Evolutionary conservation across 2,329 filamentous ascomycete species (phyloP).

Genomic region (Monosporascus sp.): DNA sequence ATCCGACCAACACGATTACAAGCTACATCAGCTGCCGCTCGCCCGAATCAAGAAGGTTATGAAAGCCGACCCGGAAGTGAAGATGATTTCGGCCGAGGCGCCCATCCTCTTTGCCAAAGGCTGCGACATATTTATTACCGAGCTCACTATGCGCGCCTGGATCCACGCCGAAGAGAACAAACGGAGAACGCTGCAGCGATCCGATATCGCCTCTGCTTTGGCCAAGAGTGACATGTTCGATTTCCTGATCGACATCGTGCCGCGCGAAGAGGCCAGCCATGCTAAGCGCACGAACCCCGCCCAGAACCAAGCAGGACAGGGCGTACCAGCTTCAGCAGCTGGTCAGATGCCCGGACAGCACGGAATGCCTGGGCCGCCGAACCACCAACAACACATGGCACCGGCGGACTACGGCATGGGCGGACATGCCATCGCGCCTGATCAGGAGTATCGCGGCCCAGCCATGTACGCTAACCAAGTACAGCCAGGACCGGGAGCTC

Average conservation of each 20-base stretch:
- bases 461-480: constrained; percentile 80
- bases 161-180: constrained; percentile 99
- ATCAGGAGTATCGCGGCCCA: constrained; percentile 75
- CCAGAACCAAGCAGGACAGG: constrained; percentile 39
- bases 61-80: constrained; percentile 98
- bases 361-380: constrained; percentile 47
- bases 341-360: constrained; percentile 49
- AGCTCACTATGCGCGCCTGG: constrained; percentile 98
- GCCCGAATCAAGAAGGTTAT: constrained; percentile 99
- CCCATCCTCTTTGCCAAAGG: constrained; percentile 97
- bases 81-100: constrained; percentile 99
- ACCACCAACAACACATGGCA: constrained; percentile 45
- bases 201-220: constrained; percentile 91
- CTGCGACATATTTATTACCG: constrained; percentile 98
- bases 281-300: constrained; percentile 65
- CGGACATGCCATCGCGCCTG: constrained; percentile 58
- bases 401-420: constrained; percentile 57
- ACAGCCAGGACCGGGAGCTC: constrained; percentile 63
- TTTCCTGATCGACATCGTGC: constrained; percentile 98
- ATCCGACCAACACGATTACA: constrained; percentile 94
- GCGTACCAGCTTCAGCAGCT: constrained; percentile 38
- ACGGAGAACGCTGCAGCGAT: constrained; percentile 86
- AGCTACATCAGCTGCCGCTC: constrained; percentile 90
- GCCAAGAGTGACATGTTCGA: constrained; percentile 99
- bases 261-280: constrained; percentile 86